phyloP scores from a whole-genome alignment of 108 stramenopile species.

The Discostella pseudostelligera region DNA sequence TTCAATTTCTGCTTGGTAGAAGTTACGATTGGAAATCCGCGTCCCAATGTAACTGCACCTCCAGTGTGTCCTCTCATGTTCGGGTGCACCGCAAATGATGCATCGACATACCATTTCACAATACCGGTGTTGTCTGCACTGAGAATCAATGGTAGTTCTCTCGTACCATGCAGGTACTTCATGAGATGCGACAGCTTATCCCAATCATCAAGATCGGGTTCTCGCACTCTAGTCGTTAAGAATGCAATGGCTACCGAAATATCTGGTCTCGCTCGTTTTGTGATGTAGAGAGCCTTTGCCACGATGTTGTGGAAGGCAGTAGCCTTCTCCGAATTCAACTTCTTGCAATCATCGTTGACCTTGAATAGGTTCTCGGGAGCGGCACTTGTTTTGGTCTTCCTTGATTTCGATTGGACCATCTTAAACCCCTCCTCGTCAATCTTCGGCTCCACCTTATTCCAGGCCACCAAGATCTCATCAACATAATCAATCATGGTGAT shows the following conservation, averaged over 20 bases:
- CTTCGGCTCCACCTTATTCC: neutral
- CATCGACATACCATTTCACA: constrained; percentile 56
- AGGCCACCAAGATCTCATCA: constrained; percentile 17
- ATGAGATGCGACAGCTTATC: constrained; percentile 43
- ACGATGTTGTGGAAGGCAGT: constrained; percentile 12
- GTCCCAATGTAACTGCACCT: constrained; percentile 42
- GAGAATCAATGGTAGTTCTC: constrained; percentile 19
- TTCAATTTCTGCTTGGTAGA: constrained; percentile 41
- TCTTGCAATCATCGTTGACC: neutral
- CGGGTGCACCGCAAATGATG: constrained; percentile 45
- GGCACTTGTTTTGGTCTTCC: constrained; percentile 2
- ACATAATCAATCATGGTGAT: constrained; percentile 41
- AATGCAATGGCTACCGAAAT: constrained; percentile 44
- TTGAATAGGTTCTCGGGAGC: constrained; percentile 8
- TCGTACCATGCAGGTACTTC: constrained; percentile 39
- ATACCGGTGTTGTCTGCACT: neutral
- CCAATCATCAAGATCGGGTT: too few species aligned
- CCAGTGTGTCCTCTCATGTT: constrained; percentile 57
- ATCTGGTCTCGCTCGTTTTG: constrained; percentile 45
- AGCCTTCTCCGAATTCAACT: neutral
- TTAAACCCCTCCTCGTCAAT: neutral
- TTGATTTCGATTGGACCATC: neutral
- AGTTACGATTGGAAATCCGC: constrained; percentile 19
- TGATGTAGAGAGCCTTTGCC: constrained; percentile 38
- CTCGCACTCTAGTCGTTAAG: constrained; percentile 46